Evolutionary conservation across 2,329 filamentous ascomycete species (phyloP).

Genomic region (Zalaria obscura): DNA sequence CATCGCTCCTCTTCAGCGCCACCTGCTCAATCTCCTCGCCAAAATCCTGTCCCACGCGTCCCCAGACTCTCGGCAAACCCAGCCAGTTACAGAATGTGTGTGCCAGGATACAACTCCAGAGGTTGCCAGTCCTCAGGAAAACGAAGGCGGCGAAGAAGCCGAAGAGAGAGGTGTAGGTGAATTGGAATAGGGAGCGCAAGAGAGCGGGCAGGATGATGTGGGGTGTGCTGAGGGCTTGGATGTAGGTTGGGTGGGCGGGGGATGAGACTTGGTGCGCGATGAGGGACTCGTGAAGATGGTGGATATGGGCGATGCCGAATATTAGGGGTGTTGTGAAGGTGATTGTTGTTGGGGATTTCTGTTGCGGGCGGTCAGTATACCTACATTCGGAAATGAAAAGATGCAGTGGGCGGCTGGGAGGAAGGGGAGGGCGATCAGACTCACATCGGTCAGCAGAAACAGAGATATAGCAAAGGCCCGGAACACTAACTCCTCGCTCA

Average conservation of each 20-base stretch:
- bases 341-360: constrained; percentile 31
- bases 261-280: constrained; percentile 52
- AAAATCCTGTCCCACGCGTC: constrained; percentile 46
- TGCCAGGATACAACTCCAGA: constrained; percentile 59
- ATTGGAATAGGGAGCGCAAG: constrained; percentile 64
- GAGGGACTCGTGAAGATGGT: constrained; percentile 92
- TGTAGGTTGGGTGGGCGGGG: constrained; percentile 35
- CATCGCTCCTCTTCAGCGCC: constrained; percentile 14
- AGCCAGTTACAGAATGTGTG: constrained; percentile 89
- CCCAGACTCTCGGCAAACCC: constrained; percentile 79
- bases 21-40: constrained; percentile 11
- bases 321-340: constrained; percentile 75
- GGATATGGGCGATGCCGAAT: constrained; percentile 84
- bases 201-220: constrained; percentile 25
- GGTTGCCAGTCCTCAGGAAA: constrained; percentile 70
- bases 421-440: constrained; percentile 19
- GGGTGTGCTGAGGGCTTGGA: constrained; percentile 20
- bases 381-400: too few species aligned
- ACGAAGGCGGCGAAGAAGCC: constrained; percentile 87
- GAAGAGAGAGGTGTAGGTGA: constrained; percentile 83
- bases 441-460: constrained; percentile 54
- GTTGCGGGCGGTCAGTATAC: not conserved
- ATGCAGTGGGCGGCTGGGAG: too few species aligned
- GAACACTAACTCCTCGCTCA: constrained; percentile 91
- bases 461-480: constrained; percentile 74